Percentiles rank a stretch among this genome's conserved stretches.
Evolutionary conservation across 2,329 filamentous ascomycete genomes (phyloP).

Genomic region (Ceratocystis lukuohia): DNA sequence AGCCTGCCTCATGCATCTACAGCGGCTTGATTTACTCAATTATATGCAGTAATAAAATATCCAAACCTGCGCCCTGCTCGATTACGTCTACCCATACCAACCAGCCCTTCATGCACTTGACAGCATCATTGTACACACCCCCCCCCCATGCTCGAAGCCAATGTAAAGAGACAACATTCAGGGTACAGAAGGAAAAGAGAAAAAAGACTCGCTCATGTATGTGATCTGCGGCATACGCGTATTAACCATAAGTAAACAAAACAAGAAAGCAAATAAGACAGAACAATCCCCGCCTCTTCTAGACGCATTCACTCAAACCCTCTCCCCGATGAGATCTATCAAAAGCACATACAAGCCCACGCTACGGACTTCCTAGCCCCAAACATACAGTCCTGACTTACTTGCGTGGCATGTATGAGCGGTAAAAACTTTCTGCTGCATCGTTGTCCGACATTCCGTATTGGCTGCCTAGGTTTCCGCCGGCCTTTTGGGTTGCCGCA

Average conservation of each 20-base stretch:
- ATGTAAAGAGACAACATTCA: neutral
- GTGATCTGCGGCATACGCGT: neutral
- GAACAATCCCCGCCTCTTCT: neutral
- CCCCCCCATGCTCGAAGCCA: neutral
- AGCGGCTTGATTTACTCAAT: neutral
- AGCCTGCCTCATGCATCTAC: neutral
- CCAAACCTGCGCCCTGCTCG: neutral
- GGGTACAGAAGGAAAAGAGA: neutral
- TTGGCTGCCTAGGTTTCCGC: constrained; percentile 45
- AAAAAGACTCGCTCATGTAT: constrained; percentile 7
- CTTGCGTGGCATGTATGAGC: constrained; percentile 68
- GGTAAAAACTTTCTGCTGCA: constrained; percentile 78
- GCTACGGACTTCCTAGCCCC: neutral
- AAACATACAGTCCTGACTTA: constrained; percentile 26
- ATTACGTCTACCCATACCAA: neutral
- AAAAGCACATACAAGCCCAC: neutral
- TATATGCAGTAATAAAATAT: constrained; percentile 2
- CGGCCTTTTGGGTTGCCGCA: constrained; percentile 64
- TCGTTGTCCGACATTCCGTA: constrained; percentile 51
- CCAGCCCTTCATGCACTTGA: neutral
- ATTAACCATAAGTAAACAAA: constrained; percentile 9
- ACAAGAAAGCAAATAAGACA: constrained; percentile 4
- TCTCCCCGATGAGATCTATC: neutral
- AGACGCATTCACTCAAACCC: neutral
- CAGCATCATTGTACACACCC: neutral